phyloP scores from a whole-genome alignment of 768 basidiomycete genomes.

The Russula griseocarnosa region DNA sequence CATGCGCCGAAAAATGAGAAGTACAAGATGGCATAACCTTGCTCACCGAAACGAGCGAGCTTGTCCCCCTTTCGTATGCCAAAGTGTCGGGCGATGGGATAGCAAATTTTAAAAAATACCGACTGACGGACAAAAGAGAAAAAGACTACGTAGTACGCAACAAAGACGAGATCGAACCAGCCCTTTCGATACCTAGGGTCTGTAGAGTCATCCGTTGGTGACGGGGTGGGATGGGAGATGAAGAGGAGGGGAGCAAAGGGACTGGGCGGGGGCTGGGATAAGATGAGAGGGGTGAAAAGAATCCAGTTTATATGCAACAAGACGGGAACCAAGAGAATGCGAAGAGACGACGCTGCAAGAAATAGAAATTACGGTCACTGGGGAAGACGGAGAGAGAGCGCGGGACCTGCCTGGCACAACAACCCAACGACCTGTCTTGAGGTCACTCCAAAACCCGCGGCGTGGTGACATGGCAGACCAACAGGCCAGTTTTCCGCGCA shows the following conservation, averaged over 20 bases:
- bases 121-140: slow-evolving; percentile 85
- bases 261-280: slow-evolving; percentile 50
- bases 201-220: slow-evolving; percentile 41
- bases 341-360: slow-evolving; percentile 56
- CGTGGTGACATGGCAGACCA: slow-evolving; percentile 41
- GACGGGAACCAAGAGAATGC: slow-evolving; percentile 57
- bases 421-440: slow-evolving; percentile 62
- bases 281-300: slow-evolving; percentile 45
- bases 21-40: slow-evolving; percentile 83
- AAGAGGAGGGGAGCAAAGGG: slow-evolving; percentile 72
- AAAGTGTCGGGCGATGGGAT: slow-evolving; percentile 63
- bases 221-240: slow-evolving; percentile 57
- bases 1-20: slow-evolving; percentile 64
- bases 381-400: neutral
- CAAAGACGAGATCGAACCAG: slow-evolving; percentile 70
- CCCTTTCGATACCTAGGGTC: slow-evolving; percentile 69
- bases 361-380: neutral
- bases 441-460: slow-evolving; percentile 49
- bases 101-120: slow-evolving; percentile 58
- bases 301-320: slow-evolving; percentile 66
- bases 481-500: too few species aligned
- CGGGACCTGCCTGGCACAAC: slow-evolving; percentile 58
- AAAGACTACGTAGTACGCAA: slow-evolving; percentile 79
- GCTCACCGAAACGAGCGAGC: slow-evolving; percentile 84
- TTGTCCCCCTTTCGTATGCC: slow-evolving; percentile 67